A percentile compares a stretch with the other conserved stretches of the same genome.
phyloP scores from a whole-genome alignment of 2,329 filamentous ascomycete genomes.

The Geosmithia morbida region DNA sequence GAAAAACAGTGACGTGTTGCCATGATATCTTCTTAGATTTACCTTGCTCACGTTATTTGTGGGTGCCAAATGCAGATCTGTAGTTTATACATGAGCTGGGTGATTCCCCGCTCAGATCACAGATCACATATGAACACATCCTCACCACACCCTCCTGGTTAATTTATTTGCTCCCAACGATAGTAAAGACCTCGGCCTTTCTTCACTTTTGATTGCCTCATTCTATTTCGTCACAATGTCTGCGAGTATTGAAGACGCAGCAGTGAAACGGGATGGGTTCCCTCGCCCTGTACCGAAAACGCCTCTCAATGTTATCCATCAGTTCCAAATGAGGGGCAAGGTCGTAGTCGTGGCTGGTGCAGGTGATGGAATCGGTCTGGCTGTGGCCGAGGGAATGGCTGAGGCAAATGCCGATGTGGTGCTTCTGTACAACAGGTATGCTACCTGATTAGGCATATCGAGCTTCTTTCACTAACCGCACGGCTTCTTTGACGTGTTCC shows the following conservation, averaged over 20 bases:
- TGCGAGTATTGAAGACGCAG: slow-evolving; percentile 18
- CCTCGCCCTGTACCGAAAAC: slow-evolving; percentile 16
- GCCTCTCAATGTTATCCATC: slow-evolving; percentile 26
- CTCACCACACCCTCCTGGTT: no score
- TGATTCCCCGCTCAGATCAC: no score
- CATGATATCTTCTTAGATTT: no score
- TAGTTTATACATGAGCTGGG: no score
- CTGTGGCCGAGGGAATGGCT: slow-evolving; percentile 28
- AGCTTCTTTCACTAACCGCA: neutral
- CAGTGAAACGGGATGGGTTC: slow-evolving; percentile 14
- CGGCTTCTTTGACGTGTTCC: neutral
- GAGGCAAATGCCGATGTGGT: slow-evolving; percentile 27
- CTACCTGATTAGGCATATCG: neutral
- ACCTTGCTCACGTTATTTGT: no score
- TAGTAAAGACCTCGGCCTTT: no score
- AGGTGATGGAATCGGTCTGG: slow-evolving; percentile 27
- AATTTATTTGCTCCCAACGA: no score
- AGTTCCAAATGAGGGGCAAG: slow-evolving; percentile 25
- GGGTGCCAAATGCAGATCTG: no score
- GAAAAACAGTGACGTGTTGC: no score
- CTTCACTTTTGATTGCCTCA: no score
- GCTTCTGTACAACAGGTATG: slow-evolving; percentile 13
- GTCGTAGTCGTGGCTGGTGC: slow-evolving; percentile 28
- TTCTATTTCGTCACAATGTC: slow-evolving; percentile 15
- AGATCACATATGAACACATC: no score